Evolutionary conservation across 106 monocot genomes (phyloP), one percentile per base, ranked within the genome.

Genomic region (Allium fistulosum): DNA sequence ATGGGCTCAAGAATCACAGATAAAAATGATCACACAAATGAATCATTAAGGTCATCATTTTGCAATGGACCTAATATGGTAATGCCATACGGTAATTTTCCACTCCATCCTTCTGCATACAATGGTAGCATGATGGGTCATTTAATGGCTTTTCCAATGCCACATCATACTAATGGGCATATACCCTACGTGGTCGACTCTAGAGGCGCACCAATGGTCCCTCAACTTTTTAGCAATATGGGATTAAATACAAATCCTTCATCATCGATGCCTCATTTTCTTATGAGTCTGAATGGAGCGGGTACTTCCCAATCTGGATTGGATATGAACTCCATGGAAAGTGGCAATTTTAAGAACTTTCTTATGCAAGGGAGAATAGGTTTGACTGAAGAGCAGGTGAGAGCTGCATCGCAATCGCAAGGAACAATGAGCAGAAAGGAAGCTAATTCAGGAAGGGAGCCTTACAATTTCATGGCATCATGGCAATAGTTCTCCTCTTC

Each of bases 1-100:
- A 84, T 87, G 93, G 86, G 84, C 46, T 81, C 83, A 9, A 84
- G 61, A 68, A 71, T 90, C 58, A 5, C 77, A 45, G 83, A 86
- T 11, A 81, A 73, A 66, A 85, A 78, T 48, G 85, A 81, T 37
- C 2, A 2, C 37, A 37, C 37, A 5, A 37, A 37, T 5, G 37
- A 37, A 2, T 37, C 37, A 2, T 37, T 37, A 2, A 18, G 48
- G 61, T 65, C 15, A 13, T 16, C 57, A 69, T 57, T 70, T 58
- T 52, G 8, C 15, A 75, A 70, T 67, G 65, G 71, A 26, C 51
- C 62, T 46, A 61, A 51, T 46, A 51, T 69, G 27, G 1, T 65
- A 26, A 8, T 77, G 59, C 69, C 82, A 74, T 88, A 79, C 60
- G 15, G 75, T 49, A 71, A 81, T n/a, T 51, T 79, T 71, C 67